These are phyloP conservation scores for Cordyceps pruinosa DNA, from an alignment of 2,329 filamentous ascomycete species.

Conservation along the genomic window DNA sequence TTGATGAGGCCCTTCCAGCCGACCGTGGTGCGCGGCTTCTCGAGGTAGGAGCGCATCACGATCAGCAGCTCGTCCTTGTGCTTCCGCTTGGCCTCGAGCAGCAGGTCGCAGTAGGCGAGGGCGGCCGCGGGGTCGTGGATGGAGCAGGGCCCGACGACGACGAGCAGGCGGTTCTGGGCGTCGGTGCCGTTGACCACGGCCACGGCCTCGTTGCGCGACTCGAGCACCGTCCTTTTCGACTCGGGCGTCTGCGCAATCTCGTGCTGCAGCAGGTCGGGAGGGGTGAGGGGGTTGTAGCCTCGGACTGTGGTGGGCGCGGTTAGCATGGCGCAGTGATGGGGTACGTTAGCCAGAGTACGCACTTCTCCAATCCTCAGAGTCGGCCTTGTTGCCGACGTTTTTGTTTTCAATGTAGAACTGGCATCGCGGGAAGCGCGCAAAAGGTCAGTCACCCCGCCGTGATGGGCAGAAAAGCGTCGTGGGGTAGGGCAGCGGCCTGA, in stretches of 20 bases:
- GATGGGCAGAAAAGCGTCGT: not conserved
- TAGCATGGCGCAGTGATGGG: conserved; percentile 14
- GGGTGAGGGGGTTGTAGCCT: conserved; percentile 86
- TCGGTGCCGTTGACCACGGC: conserved; percentile 71
- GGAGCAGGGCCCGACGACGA: conserved; percentile 92
- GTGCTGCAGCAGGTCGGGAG: conserved; percentile 77
- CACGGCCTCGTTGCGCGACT: conserved; percentile 61
- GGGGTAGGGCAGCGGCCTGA: conserved; percentile 10
- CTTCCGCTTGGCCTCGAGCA: conserved; percentile 71
- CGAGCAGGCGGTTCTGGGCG: conserved; percentile 75
- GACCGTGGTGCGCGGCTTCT: conserved; percentile 96
- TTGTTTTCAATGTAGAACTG: conserved; percentile 74
- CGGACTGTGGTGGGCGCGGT: conserved; percentile 48
- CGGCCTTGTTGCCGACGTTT: conserved; percentile 66
- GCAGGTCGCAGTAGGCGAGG: conserved; percentile 76
- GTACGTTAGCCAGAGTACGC: conserved; percentile 32
- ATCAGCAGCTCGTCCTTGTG: conserved; percentile 79
- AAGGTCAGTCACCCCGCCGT: conserved; percentile 24
- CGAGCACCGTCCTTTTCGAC: conserved; percentile 58
- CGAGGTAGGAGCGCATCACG: conserved; percentile 97
- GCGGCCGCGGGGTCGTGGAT: conserved; percentile 88
- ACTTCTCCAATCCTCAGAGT: conserved; percentile 80
- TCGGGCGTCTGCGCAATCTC: conserved; percentile 67
- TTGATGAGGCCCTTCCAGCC: conserved; percentile 99
- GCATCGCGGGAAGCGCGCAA: conserved; percentile 5